phyloP scores from a whole-genome alignment of 495 filamentous ascomycete genomes.

The Hypomontagnella submonticulosa region DNA sequence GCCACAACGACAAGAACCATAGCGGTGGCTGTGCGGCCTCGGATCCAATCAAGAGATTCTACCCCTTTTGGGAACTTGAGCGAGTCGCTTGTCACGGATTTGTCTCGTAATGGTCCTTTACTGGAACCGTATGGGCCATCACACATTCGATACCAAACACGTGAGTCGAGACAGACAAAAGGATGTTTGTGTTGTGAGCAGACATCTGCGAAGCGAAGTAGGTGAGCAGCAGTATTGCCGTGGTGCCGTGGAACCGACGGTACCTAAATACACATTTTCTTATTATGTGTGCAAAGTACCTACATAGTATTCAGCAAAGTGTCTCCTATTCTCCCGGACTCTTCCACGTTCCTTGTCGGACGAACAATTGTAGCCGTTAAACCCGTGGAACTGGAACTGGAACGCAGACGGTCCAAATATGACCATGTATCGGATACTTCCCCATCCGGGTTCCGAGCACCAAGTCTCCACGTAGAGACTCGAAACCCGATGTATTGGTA shows the following conservation, averaged over 20 bases:
- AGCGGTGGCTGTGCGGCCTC: conserved; percentile 29
- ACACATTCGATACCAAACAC: conserved; percentile 18
- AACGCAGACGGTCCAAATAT: neutral
- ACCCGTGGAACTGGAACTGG: conserved; percentile 1
- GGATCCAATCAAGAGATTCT: conserved; percentile 25
- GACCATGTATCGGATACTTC: conserved; percentile 28
- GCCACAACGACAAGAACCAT: conserved; percentile 11
- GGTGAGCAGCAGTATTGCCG: conserved; percentile 18
- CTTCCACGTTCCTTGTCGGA: conserved; percentile 20
- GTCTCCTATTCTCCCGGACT: conserved; percentile 32
- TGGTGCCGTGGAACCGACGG: conserved; percentile 23
- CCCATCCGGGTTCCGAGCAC: conserved; percentile 18
- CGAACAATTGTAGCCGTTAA: conserved; percentile 34
- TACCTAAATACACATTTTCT: neutral
- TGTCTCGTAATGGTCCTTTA: conserved; percentile 1
- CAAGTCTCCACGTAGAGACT: neutral
- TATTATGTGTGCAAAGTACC: too few species aligned
- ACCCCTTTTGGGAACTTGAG: conserved; percentile 4
- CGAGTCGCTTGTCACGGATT: conserved; percentile 28
- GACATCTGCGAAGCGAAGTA: neutral
- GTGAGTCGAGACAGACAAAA: conserved; percentile 17
- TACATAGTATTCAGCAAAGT: conserved; percentile 20
- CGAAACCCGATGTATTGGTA: conserved; percentile 15
- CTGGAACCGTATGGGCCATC: conserved; percentile 6
- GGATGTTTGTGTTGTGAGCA: conserved; percentile 4